Evolutionary conservation across 2,329 filamentous ascomycete species (phyloP), one percentile per base, ranked within the genome.

Genomic region (Stachybotrys chlorohalonatus): DNA sequence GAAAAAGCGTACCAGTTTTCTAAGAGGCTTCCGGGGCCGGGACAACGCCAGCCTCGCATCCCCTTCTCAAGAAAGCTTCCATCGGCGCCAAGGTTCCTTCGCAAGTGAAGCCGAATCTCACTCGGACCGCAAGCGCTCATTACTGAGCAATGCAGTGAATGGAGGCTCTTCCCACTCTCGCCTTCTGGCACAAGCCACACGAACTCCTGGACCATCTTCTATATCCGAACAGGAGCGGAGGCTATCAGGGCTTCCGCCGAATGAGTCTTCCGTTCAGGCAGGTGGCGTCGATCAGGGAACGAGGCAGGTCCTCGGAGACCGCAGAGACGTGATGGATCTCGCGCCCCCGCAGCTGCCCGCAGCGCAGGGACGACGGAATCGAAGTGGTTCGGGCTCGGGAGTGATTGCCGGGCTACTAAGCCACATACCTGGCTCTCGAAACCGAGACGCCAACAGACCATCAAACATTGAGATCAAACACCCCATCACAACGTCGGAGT

Each of bases 1-100:
- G 47, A 69, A 64, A 47, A 74, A 70, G 55, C 70, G 71, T 32
- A 69, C 71, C 24, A 70, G 67, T 16, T 70, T 78, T 51, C 73
- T 78, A 49, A 31, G n/a, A 13, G 36, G 50, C 4, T 11, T 52
- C 13, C 50, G 31, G 3, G 8, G 45, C 11, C 31, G 31, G 9
- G 36, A 52, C 31, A 16, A 15, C 8, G 17, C 50, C 6, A 32
- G 39, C 11, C n/a, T 52, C 1, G 15, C 50, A 4, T 52, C 36
- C 50, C 56, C 11, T n/a, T 49, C 31, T 64, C 60, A 7, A 54
- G 66, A 11, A 53, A 58, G 5, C 51, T 56, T 30, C 59, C 58
- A 13, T 55, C 60, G 42, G 52, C 11, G 52, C 63, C 11, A 58
- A 55, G 9, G 58, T 63, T 11, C 58, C 63, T 16, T 58, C 57